Conservation (phyloP, 31 red algal species). For the Odonthalia washingtoniensis region DNA sequence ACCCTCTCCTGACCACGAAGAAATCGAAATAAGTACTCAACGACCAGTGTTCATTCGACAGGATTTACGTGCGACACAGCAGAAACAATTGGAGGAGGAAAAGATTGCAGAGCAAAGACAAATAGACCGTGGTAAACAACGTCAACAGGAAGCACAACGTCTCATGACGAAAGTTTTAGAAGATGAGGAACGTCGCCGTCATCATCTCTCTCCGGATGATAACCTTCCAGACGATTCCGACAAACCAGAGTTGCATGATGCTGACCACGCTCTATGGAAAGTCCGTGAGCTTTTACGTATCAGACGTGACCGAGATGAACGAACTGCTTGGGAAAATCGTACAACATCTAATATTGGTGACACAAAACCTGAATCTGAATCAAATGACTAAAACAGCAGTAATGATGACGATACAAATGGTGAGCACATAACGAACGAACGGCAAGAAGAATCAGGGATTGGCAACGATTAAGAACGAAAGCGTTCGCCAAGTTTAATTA, state of each 20-base stretch:
- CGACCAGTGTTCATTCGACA: slow-evolving; percentile 14
- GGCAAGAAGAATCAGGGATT: too few species aligned
- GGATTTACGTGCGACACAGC: slow-evolving; percentile 3
- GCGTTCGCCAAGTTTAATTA: too few species aligned
- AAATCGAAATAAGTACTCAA: too few species aligned
- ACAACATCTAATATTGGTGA: too few species aligned
- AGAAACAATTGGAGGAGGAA: not conserved
- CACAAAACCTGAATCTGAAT: too few species aligned
- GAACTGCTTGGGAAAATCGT: slow-evolving; percentile 24
- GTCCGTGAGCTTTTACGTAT: slow-evolving; percentile 53
- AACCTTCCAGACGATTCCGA: slow-evolving; percentile 52
- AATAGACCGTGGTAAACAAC: not conserved
- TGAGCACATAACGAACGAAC: too few species aligned
- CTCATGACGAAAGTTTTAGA: slow-evolving; percentile 36
- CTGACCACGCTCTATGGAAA: slow-evolving; percentile 46
- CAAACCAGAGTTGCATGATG: slow-evolving; percentile 23
- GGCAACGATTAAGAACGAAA: too few species aligned
- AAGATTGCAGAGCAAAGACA: not conserved
- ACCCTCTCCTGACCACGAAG: too few species aligned
- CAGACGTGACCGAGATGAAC: slow-evolving; percentile 47
- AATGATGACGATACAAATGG: too few species aligned
- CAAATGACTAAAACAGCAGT: too few species aligned
- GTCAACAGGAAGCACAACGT: slow-evolving; percentile 21
- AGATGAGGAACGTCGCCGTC: slow-evolving; percentile 41
- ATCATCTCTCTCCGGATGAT: not conserved